These are phyloP conservation scores for Trypanosoma scelopori DNA, from an alignment of 208 protist species.

Conservation along the genomic window DNA sequence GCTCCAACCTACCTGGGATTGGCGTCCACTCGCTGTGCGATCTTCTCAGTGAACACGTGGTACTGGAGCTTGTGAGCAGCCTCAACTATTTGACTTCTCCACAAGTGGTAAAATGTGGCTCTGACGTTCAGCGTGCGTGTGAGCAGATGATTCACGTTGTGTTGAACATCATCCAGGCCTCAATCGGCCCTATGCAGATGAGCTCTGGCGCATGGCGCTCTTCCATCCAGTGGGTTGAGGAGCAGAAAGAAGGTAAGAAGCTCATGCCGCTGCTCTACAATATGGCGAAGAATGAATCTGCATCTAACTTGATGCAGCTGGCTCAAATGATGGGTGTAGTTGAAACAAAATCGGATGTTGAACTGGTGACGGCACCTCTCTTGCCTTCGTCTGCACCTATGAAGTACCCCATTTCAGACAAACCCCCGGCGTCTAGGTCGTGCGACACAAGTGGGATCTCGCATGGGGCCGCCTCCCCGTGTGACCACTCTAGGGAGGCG, in stretches of 20 bases:
- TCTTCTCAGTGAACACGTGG: constrained; percentile 14
- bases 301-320: constrained; percentile 4
- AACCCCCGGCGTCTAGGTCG: too few relatives aligned
- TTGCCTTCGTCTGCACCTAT: too few relatives aligned
- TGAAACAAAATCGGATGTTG: too few relatives aligned
- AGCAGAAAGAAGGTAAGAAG: not conserved
- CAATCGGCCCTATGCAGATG: not conserved
- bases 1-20: not conserved
- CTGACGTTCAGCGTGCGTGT: constrained; percentile 15
- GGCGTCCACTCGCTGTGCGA: not conserved
- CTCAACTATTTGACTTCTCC: constrained; percentile 13
- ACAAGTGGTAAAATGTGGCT: constrained; percentile 1
- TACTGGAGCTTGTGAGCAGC: constrained; percentile 22
- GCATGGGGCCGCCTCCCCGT: too few relatives aligned
- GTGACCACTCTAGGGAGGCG: too few relatives aligned
- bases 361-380: too few relatives aligned
- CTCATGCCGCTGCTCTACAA: constrained; percentile 9
- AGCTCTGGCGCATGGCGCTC: not conserved
- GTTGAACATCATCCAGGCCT: constrained; percentile 1
- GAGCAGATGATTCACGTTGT: constrained; percentile 14
- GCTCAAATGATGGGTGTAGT: not conserved
- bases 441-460: too few relatives aligned
- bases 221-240: not conserved
- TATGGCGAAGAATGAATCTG: constrained; percentile 4
- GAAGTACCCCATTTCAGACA: too few relatives aligned